Evolutionary conservation across 73 alveolate species (phyloP).

Genomic region (Paramecium octaurelia): DNA sequence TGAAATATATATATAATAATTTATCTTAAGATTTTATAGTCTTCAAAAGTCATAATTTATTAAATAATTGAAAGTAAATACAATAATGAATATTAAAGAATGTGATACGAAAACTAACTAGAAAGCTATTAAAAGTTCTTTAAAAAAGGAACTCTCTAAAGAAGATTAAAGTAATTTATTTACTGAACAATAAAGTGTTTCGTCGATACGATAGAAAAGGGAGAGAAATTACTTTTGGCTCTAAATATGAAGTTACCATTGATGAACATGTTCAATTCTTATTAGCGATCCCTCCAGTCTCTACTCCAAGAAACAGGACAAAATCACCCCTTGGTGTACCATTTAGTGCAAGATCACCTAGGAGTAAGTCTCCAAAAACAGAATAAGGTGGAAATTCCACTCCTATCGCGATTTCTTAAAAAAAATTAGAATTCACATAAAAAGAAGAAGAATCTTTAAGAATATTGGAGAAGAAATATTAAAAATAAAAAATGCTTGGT

Average conservation of each 20-base stretch:
- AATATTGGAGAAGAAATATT: background rate
- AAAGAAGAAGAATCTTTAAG: background rate
- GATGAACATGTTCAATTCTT: background rate
- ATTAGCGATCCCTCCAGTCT: background rate
- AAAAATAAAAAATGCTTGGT: background rate
- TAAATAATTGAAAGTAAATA: background rate
- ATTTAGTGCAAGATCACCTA: background rate
- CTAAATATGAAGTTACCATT: background rate
- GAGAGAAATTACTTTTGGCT: background rate
- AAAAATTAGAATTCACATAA: background rate
- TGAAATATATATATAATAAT: background rate
- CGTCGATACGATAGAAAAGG: constrained; percentile 10
- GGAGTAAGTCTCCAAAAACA: background rate
- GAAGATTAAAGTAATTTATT: background rate
- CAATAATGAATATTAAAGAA: background rate
- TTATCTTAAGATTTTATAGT: background rate
- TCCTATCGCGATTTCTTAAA: background rate
- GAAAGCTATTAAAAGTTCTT: background rate
- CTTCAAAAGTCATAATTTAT: background rate
- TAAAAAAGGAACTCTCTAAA: background rate
- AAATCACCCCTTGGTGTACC: background rate
- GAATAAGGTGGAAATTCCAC: background rate
- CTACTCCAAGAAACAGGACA: background rate
- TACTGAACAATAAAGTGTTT: background rate
- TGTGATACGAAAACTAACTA: background rate